A percentile compares a stretch with the other conserved stretches of the same genome.
Conservation (phyloP, 148 eudicot genomes). For the Spergularia bocconei region DNA sequence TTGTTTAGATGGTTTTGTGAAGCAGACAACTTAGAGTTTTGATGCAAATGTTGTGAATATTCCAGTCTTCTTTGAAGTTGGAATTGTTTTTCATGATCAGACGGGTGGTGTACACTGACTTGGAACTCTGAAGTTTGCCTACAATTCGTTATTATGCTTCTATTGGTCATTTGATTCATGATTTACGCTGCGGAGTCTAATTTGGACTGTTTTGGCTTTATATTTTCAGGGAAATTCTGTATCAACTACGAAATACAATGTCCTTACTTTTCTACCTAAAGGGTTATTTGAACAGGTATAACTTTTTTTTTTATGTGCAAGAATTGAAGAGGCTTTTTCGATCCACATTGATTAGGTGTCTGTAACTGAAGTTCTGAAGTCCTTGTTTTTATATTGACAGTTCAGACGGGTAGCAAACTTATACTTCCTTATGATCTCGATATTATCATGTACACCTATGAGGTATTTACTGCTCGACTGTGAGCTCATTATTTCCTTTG, state of each 20-base stretch:
- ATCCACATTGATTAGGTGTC: constrained; percentile 10
- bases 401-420: constrained; percentile 90
- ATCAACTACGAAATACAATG: constrained; percentile 81
- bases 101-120: neutral
- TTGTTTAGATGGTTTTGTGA: no score
- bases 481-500: neutral
- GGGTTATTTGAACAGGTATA: constrained; percentile 89
- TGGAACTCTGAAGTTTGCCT: neutral
- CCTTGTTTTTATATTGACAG: constrained; percentile 44
- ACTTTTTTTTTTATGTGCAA: neutral
- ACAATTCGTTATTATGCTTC: constrained; percentile 1
- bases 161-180: neutral
- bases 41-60: no score
- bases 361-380: constrained; percentile 12
- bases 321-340: neutral
- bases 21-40: no score
- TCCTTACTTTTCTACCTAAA: constrained; percentile 74
- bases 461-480: constrained; percentile 44
- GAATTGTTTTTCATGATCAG: neutral
- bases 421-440: constrained; percentile 77
- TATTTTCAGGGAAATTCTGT: constrained; percentile 75
- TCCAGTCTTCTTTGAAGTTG: no score
- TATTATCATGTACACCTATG: constrained; percentile 73
- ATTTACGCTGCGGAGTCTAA: neutral
- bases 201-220: constrained; percentile 19